Evolutionary conservation across 2,329 filamentous ascomycete species (phyloP), one percentile per base, ranked within the genome.

Genomic region (Fusarium sp.): DNA sequence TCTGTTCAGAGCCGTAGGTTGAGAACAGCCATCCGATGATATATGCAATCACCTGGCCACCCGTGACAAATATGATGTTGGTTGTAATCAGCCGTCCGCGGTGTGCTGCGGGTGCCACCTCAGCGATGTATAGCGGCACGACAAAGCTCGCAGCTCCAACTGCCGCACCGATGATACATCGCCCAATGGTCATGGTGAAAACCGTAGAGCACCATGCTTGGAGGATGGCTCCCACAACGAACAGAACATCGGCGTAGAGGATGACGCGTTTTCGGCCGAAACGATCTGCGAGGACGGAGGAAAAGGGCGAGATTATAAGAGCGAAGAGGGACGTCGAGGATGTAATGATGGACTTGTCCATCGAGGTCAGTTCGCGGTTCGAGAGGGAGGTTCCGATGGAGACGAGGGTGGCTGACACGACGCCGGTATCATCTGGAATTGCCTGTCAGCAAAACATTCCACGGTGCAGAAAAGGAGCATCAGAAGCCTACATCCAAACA

Each of bases 41-140:
- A 82, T 98, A 98, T 3, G 96, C 95, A 22, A 97, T 89, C 2
- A 98, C 94, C 83, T 98, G 95, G 0, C 96, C 96, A 12, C 94
- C 86, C 0, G 95, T 98, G 66, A 98, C 92, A 76, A 97, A 95
- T 25, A 98, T 85, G 30, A 93, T 91, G 68, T 94, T 92, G 65
- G 97, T 89, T 1, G 95, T 97, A 5, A 98, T 93, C 45, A 98
- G 85, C 45, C 93, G 86, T 15, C 96, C 96, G 64, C 96, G 87
- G 70, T 93, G 90, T 25, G 90, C 87, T 2, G 94, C 90, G 0
- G 96, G 95, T 4, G 94, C 91, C 14, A 98, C 86, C 82, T 98
- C 96, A 10, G 93, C 92, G 69, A 98, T 96, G 83, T 97, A 97
- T 76, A 98, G 82, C 54, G 95, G 95, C 33, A 94, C 92, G 5